Evolutionary conservation across 139 green algal species (phyloP).

Genomic region (Chlamydomonas sp.): DNA sequence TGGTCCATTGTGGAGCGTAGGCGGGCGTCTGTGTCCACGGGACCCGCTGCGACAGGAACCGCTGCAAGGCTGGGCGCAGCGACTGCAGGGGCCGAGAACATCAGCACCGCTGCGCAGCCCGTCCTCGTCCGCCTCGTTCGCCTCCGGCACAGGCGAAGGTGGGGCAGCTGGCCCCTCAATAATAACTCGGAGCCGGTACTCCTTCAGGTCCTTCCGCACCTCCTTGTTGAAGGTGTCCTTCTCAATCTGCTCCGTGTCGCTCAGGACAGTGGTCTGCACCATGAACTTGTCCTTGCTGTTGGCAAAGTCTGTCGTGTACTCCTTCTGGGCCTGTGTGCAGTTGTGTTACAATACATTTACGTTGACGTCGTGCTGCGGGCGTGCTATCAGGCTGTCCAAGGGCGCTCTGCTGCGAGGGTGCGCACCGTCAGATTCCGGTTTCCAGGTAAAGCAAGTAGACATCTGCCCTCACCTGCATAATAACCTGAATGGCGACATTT

Average conservation of each 20-base stretch:
- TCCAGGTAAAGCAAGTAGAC: not conserved
- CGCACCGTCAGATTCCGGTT: not conserved
- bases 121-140: constrained; percentile 45
- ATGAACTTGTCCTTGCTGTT: constrained; percentile 79
- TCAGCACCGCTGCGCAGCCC: too few relatives aligned
- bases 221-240: constrained; percentile 58
- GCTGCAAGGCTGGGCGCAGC: not conserved
- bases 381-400: too few relatives aligned
- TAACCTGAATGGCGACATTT: constrained; percentile 61
- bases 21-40: not conserved
- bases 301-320: constrained; percentile 60
- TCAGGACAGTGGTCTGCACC: constrained; percentile 61
- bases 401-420: not conserved
- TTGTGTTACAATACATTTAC: not conserved
- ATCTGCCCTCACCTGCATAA: constrained; percentile 50
- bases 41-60: not conserved
- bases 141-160: constrained; percentile 63
- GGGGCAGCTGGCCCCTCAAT: constrained; percentile 65
- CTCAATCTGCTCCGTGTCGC: constrained; percentile 49
- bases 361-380: too few relatives aligned
- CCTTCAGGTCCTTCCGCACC: constrained; percentile 37
- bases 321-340: constrained; percentile 63
- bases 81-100: not conserved
- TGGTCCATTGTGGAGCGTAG: constrained; percentile 14
- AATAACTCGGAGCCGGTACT: constrained; percentile 58